Percentiles rank a stretch among this genome's conserved stretches.
Evolutionary conservation across 768 basidiomycete genomes (phyloP).

Genomic region (Chalciporus pseudorubinellus): DNA sequence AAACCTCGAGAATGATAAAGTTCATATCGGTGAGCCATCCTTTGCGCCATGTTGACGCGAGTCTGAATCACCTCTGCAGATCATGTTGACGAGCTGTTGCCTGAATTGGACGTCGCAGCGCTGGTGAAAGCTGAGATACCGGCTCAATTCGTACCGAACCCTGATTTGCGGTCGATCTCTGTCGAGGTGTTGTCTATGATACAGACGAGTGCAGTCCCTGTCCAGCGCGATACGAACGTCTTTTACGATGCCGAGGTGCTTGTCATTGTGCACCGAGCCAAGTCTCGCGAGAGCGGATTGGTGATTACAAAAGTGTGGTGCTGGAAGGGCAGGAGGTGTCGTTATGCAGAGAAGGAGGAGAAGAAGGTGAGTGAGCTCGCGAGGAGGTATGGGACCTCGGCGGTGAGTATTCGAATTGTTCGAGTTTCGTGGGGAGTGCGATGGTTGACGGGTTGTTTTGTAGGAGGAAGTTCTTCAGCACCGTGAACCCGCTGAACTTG

Average conservation of each 20-base stretch:
- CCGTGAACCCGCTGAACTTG: conserved; percentile 61
- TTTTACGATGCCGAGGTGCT: conserved; percentile 77
- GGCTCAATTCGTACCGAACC: conserved; percentile 20
- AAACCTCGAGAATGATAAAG: conserved; percentile 3
- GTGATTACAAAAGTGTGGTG: conserved; percentile 72
- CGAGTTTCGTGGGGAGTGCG: not conserved
- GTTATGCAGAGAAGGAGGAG: conserved; percentile 57
- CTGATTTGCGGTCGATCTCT: conserved; percentile 57
- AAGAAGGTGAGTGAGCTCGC: conserved; percentile 69
- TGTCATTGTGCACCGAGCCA: conserved; percentile 66
- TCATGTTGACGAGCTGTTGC: conserved; percentile 43
- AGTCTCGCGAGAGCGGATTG: conserved; percentile 61
- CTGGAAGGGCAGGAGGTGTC: conserved; percentile 64
- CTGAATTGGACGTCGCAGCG: conserved; percentile 46
- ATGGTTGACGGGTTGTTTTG: not conserved
- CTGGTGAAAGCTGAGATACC: conserved; percentile 36
- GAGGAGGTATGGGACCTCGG: conserved; percentile 64
- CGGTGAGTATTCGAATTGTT: conserved; percentile 49
- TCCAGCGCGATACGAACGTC: conserved; percentile 47
- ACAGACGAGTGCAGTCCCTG: conserved; percentile 45
- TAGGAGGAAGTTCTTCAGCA: conserved; percentile 51
- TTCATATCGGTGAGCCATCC: conserved; percentile 40
- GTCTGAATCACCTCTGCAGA: conserved; percentile 25
- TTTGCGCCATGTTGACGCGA: too few species aligned
- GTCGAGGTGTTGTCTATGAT: conserved; percentile 66